Evolutionary conservation across 768 basidiomycete species (phyloP).

Genomic region (Atractiella rhizophila): DNA sequence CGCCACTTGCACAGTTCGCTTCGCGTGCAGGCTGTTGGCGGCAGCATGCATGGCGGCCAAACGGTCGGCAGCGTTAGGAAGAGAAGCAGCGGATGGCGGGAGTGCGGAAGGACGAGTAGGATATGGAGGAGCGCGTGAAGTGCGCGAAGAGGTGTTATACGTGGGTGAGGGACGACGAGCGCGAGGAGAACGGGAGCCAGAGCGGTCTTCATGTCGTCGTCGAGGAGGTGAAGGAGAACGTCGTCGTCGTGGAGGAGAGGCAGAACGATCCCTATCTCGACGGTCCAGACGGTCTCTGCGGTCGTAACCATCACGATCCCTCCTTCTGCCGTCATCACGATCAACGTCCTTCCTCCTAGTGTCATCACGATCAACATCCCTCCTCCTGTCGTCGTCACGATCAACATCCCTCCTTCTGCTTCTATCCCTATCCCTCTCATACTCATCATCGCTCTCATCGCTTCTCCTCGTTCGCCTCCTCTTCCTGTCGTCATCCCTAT

Average conservation of each 20-base stretch:
- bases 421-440: conserved; percentile 7
- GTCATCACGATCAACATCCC: not conserved
- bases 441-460: not conserved
- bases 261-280: conserved; percentile 1
- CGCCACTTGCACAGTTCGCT: not conserved
- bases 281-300: not conserved
- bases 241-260: not conserved
- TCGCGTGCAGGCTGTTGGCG: not conserved
- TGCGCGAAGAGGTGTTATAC: not conserved
- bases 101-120: not conserved
- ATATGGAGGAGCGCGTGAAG: not conserved
- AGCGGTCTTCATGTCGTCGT: not conserved
- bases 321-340: not conserved
- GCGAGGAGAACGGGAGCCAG: not conserved
- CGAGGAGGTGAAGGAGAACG: conserved; percentile 1
- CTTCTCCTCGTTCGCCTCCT: not conserved
- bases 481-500: conserved; percentile 19
- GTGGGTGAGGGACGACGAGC: not conserved
- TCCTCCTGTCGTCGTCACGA: conserved; percentile 18
- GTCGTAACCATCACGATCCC: not conserved
- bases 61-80: not conserved
- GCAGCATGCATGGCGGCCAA: not conserved
- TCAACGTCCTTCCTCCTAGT: not conserved
- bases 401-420: conserved; percentile 6
- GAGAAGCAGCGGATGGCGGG: not conserved